Evolutionary conservation across 257 asterid genomes (phyloP).

Genomic region (Penstemon eatonii): DNA sequence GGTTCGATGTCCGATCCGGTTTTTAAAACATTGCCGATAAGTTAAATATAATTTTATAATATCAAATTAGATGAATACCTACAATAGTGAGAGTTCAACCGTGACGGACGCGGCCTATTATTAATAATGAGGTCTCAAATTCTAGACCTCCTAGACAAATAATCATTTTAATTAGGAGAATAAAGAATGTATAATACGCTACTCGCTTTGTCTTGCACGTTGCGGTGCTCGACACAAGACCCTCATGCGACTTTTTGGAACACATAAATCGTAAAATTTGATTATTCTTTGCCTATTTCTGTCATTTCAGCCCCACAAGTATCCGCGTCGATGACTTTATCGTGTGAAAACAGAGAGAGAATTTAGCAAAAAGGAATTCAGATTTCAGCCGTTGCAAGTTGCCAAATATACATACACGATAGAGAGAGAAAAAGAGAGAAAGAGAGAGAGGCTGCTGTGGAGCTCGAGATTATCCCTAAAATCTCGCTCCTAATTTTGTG

Average conservation of each 20-base stretch:
- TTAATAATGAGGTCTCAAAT: too few relatives aligned
- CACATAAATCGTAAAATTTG: slow-evolving; percentile 25
- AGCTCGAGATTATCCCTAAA: slow-evolving; percentile 40
- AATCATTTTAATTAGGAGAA: too few relatives aligned
- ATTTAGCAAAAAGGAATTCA: slow-evolving; percentile 16
- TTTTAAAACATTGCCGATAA: too few relatives aligned
- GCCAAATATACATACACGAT: slow-evolving; percentile 26
- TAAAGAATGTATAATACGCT: too few relatives aligned
- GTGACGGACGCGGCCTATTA: too few relatives aligned
- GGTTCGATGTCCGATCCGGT: too few relatives aligned
- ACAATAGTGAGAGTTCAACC: too few relatives aligned
- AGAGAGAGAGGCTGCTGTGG: slow-evolving; percentile 28
- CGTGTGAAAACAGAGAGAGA: slow-evolving; percentile 21
- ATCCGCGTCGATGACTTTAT: slow-evolving; percentile 41
- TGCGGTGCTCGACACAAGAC: slow-evolving; percentile 1
- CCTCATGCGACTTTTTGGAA: slow-evolving; percentile 27
- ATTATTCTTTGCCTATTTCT: slow-evolving; percentile 26
- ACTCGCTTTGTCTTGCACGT: background rate
- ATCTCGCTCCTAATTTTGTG: slow-evolving; percentile 34
- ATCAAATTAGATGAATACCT: too few relatives aligned
- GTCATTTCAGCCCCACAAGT: slow-evolving; percentile 16
- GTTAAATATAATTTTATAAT: too few relatives aligned
- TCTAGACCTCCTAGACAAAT: too few relatives aligned
- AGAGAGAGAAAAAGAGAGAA: slow-evolving; percentile 14
- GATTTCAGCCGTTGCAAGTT: slow-evolving; percentile 71